Conservation (phyloP, 2,329 filamentous ascomycete species). For the Tolypocladium sp. region DNA sequence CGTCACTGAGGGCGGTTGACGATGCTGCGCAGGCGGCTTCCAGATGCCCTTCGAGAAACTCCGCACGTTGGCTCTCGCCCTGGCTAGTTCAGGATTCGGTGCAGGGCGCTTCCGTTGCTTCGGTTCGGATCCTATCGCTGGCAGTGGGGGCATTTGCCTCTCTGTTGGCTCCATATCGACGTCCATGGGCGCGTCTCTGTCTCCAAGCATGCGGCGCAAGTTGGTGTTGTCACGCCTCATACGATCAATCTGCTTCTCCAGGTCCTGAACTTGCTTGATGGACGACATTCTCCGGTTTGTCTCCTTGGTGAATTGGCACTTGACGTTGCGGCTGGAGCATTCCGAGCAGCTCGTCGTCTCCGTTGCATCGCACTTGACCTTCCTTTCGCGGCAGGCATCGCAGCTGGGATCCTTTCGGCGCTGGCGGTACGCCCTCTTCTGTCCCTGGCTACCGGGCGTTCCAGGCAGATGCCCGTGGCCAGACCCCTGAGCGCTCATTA, state of each 20-base stretch:
- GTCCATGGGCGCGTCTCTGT: slow-evolving; percentile 40
- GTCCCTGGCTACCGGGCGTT: slow-evolving; percentile 49
- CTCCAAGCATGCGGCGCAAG: slow-evolving; percentile 55
- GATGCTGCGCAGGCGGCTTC: slow-evolving; percentile 64
- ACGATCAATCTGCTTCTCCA: slow-evolving; percentile 81
- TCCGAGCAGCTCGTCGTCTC: slow-evolving; percentile 95
- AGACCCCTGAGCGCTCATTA: slow-evolving; percentile 41
- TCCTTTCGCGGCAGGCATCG: slow-evolving; percentile 85
- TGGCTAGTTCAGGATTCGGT: slow-evolving; percentile 58
- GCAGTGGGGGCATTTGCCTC: slow-evolving; percentile 46
- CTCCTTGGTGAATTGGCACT: slow-evolving; percentile 98
- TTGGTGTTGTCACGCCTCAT: slow-evolving; percentile 72
- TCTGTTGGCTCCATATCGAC: slow-evolving; percentile 37
- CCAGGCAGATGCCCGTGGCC: slow-evolving; percentile 22
- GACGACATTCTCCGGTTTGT: slow-evolving; percentile 98
- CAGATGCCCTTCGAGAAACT: slow-evolving; percentile 70
- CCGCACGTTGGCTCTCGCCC: slow-evolving; percentile 63
- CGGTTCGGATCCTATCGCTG: slow-evolving; percentile 57
- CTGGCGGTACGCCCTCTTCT: slow-evolving; percentile 92
- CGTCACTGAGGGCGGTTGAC: slow-evolving; percentile 36
- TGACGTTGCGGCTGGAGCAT: slow-evolving; percentile 91
- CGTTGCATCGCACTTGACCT: slow-evolving; percentile 88
- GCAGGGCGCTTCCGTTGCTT: slow-evolving; percentile 53
- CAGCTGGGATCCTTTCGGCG: slow-evolving; percentile 94
- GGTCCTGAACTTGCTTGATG: slow-evolving; percentile 96